phyloP scores from a whole-genome alignment of 2,329 filamentous ascomycete genomes.

The Penicillium palitans region DNA sequence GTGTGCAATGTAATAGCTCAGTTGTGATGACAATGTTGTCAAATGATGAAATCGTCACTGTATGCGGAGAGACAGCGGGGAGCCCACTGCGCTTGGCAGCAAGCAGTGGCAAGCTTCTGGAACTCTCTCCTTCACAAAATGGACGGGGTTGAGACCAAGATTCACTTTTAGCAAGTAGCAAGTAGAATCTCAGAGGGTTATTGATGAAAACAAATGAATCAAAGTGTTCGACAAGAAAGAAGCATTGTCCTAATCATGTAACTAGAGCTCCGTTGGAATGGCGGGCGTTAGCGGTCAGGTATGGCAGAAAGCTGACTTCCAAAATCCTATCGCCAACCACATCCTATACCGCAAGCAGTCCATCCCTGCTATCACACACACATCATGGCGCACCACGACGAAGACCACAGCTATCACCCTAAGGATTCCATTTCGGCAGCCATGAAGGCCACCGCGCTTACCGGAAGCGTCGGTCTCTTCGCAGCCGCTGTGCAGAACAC shows the following conservation, averaged over 20 bases:
- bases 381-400: constrained; percentile 52
- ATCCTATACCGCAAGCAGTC: constrained; percentile 29
- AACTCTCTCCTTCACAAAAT: not conserved
- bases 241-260: not conserved
- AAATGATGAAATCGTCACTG: constrained; percentile 15
- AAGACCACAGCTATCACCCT: constrained; percentile 62
- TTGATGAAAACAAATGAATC: not conserved
- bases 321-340: constrained; percentile 32
- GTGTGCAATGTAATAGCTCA: not conserved
- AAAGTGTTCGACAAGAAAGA: not conserved
- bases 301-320: constrained; percentile 30
- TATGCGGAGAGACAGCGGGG: constrained; percentile 30
- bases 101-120: constrained; percentile 25
- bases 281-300: constrained; percentile 25
- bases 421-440: constrained; percentile 72
- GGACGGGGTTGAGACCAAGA: not conserved
- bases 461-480: constrained; percentile 68
- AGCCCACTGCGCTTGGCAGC: constrained; percentile 25
- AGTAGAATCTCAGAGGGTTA: not conserved
- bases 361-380: constrained; percentile 27
- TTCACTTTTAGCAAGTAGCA: not conserved
- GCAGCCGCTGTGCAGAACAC: constrained; percentile 82
- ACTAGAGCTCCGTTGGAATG: constrained; percentile 6
- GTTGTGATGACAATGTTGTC: constrained; percentile 4
- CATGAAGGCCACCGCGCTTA: constrained; percentile 64